These are phyloP conservation scores for Thielaviopsis musarum DNA, from an alignment of 2,329 filamentous ascomycete species.

Conservation along the genomic window DNA sequence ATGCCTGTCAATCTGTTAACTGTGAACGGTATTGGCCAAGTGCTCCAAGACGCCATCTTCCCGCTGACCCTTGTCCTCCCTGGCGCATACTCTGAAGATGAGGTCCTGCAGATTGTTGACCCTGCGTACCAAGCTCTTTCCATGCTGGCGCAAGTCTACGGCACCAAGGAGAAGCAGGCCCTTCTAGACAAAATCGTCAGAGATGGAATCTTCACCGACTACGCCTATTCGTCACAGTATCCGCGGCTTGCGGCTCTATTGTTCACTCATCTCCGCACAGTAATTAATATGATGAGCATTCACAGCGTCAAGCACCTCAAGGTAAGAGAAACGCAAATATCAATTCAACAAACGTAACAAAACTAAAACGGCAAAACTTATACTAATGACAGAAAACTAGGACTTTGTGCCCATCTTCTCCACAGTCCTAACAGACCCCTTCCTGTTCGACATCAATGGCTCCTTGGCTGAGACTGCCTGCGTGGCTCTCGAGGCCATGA, in stretches of 20 bases:
- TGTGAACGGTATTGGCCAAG: slow-evolving; percentile 45
- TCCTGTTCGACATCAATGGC: slow-evolving; percentile 36
- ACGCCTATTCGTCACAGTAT: slow-evolving; percentile 42
- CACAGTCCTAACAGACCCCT: slow-evolving; percentile 49
- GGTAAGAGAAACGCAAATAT: slow-evolving; percentile 21
- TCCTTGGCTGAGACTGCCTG: slow-evolving; percentile 35
- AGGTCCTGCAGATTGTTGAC: slow-evolving; percentile 47
- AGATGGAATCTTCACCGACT: slow-evolving; percentile 36
- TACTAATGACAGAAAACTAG: slow-evolving; percentile 20
- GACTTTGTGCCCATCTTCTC: slow-evolving; percentile 51
- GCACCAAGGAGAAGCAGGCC: slow-evolving; percentile 18
- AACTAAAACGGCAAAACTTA: too few relatives aligned
- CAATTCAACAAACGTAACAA: too few relatives aligned
- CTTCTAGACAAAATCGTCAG: slow-evolving; percentile 39
- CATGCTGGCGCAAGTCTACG: slow-evolving; percentile 16
- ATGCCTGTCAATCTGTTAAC: slow-evolving; percentile 36
- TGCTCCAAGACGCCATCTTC: slow-evolving; percentile 53
- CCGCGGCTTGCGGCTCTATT: slow-evolving; percentile 39
- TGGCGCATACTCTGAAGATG: slow-evolving; percentile 53
- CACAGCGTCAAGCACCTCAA: slow-evolving; percentile 51
- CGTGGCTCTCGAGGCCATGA: slow-evolving; percentile 35
- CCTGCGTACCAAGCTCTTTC: slow-evolving; percentile 52
- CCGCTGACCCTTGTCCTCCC: slow-evolving; percentile 65
- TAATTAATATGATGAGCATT: slow-evolving; percentile 43
- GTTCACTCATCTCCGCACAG: slow-evolving; percentile 28